A percentile compares a stretch with the other conserved stretches of the same genome.
Conservation (phyloP, 352 stramenopile species). For the Phytophthora ramorum region DNA sequence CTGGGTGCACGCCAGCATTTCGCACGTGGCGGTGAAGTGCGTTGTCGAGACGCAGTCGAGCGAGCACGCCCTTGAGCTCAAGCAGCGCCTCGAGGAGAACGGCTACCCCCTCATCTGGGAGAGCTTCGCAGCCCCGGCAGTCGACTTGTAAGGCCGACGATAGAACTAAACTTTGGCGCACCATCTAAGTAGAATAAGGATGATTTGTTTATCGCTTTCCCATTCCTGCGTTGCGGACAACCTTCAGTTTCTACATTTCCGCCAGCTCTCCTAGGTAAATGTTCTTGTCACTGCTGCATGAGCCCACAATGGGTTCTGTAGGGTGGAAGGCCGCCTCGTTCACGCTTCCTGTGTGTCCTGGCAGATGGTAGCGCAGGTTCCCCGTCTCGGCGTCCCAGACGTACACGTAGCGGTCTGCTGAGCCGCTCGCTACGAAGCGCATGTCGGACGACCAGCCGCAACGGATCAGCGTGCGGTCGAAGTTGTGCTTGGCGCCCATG, state of each 20-base stretch:
- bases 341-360: constrained; percentile 94
- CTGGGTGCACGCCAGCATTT: constrained; percentile 96
- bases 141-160: constrained; percentile 37
- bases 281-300: constrained; percentile 87
- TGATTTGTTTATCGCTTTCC: constrained; percentile 33
- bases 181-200: constrained; percentile 40
- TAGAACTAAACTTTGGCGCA: constrained; percentile 24
- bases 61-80: constrained; percentile 92
- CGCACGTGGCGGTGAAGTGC: constrained; percentile 96
- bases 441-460: constrained; percentile 92
- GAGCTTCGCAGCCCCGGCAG: constrained; percentile 32
- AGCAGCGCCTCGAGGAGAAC: constrained; percentile 80
- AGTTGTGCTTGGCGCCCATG: constrained; percentile 91
- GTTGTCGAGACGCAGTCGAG: constrained; percentile 96
- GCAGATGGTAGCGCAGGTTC: constrained; percentile 93
- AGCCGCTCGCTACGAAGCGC: constrained; percentile 88
- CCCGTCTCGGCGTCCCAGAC: constrained; percentile 94
- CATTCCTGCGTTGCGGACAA: constrained; percentile 3
- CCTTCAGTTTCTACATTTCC: constrained; percentile 41
- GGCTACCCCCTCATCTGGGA: constrained; percentile 92
- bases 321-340: constrained; percentile 95
- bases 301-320: constrained; percentile 84
- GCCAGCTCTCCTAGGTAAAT: constrained; percentile 86
- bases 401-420: constrained; percentile 93
- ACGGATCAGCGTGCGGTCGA: constrained; percentile 94